These are phyloP conservation scores for Delphinella strobiligena DNA, from an alignment of 2,329 filamentous ascomycete genomes.

Conservation along the genomic window DNA sequence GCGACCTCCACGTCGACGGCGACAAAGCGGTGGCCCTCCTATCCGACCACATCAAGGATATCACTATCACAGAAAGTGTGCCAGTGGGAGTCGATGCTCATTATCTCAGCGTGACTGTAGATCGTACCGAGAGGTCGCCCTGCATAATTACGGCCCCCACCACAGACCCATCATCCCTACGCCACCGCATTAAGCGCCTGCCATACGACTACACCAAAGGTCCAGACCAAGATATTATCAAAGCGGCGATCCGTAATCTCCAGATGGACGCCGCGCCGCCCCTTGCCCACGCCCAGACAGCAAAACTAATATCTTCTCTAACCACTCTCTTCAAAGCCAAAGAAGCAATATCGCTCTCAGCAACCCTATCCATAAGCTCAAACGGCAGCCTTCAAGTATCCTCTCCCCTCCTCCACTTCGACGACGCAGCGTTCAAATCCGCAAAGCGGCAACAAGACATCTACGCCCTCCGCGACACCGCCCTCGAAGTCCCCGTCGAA, in stretches of 20 bases:
- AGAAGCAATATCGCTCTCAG: slow-evolving; percentile 52
- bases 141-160: slow-evolving; percentile 51
- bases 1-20: slow-evolving; percentile 44
- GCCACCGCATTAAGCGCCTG: slow-evolving; percentile 39
- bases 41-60: slow-evolving; percentile 26
- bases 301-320: slow-evolving; percentile 43
- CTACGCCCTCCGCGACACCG: slow-evolving; percentile 43
- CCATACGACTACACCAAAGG: slow-evolving; percentile 48
- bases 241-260: slow-evolving; percentile 38
- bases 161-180: slow-evolving; percentile 29
- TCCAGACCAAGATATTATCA: slow-evolving; percentile 25
- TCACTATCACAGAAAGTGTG: slow-evolving; percentile 21
- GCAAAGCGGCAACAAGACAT: slow-evolving; percentile 49
- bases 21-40: slow-evolving; percentile 45
- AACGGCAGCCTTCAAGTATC: slow-evolving; percentile 37
- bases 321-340: slow-evolving; percentile 49
- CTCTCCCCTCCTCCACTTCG: slow-evolving; percentile 50
- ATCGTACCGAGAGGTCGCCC: slow-evolving; percentile 49
- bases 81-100: slow-evolving; percentile 15
- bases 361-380: slow-evolving; percentile 32
- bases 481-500: slow-evolving; percentile 43
- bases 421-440: slow-evolving; percentile 56
- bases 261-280: slow-evolving; percentile 37
- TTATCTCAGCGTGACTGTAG: slow-evolving; percentile 52
- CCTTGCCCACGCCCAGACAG: slow-evolving; percentile 29